Conservation (phyloP, 2,329 filamentous ascomycete genomes). For the Aspergillus sp. region DNA sequence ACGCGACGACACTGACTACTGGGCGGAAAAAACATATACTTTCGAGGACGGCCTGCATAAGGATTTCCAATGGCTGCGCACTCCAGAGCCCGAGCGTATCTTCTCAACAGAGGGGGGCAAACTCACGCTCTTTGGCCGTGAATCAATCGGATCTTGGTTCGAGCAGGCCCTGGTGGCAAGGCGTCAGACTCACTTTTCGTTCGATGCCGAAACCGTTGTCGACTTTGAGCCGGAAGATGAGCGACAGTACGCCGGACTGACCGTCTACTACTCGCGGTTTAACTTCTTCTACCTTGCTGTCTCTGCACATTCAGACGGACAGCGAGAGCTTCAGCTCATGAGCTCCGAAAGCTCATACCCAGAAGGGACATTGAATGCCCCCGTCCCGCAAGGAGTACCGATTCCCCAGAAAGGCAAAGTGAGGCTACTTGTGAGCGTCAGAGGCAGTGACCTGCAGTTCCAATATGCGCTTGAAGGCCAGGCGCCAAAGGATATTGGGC, state of each 20-base stretch:
- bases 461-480: slow-evolving; percentile 7
- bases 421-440: slow-evolving; percentile 4
- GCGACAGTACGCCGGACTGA: slow-evolving; percentile 8
- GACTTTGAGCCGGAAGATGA: slow-evolving; percentile 5
- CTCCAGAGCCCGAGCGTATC: slow-evolving; percentile 7
- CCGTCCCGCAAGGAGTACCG: neutral
- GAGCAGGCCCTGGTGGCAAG: slow-evolving; percentile 10
- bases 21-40: slow-evolving; percentile 7
- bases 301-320: slow-evolving; percentile 4
- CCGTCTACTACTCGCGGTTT: slow-evolving; percentile 8
- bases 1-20: neutral
- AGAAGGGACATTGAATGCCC: slow-evolving; percentile 1
- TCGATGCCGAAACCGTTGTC: slow-evolving; percentile 7
- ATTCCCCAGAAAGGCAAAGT: slow-evolving; percentile 7
- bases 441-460: slow-evolving; percentile 10
- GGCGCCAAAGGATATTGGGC: slow-evolving; percentile 1
- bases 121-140: slow-evolving; percentile 6
- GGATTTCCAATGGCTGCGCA: slow-evolving; percentile 11
- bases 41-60: slow-evolving; percentile 4
- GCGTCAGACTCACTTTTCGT: slow-evolving; percentile 11
- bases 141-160: slow-evolving; percentile 13
- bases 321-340: slow-evolving; percentile 8
- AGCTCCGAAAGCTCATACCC: slow-evolving; percentile 9
- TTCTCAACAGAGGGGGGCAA: neutral
- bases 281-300: slow-evolving; percentile 12